Evolutionary conservation across 371 early-diverging fungal genomes (phyloP), one percentile per base, ranked within the genome.

Genomic region (Actinomucor elegans): DNA sequence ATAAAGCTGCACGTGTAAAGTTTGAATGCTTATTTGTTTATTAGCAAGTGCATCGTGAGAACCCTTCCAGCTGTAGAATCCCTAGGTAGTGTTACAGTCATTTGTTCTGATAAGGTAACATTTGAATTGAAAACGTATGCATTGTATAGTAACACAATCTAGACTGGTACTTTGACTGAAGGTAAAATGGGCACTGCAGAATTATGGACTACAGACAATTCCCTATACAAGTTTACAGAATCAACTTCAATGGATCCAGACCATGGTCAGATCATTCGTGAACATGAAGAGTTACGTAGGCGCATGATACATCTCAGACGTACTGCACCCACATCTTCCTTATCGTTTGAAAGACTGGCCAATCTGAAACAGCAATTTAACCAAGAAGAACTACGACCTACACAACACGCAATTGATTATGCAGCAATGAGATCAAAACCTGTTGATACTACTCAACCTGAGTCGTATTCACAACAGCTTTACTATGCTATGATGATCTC

Each of bases 121-220:
- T 8, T 44, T 14, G 46, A 52, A 35, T 14, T 9, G 27, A 33
- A 27, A 28, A 5, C 28, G 23, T 15, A 33, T 34, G 33, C 8
- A 52, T 32, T 1, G 26, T 14, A n/a, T 18, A 14, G 5, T 37
- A 20, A 41, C 20, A 10, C 9, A 61, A 82, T 17, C 77, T 80
- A 98, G 84, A 97, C 96, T 0, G 97, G 97, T 24, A 97, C 97
- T 0, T 69, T 98, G 41, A 96, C 97, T 3, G 91, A 94, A 73
- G 96, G 96, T 52, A 94, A 94, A 77, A 91, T 92, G 94, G 87
- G 85, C 12, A 79, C 86, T 8, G 53, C 81, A 37, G 82, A 86
- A 61, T 56, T 89, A 31, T 91, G 88, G 81, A 84, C 87, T n/a
- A 72, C 80, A 2, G 88, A 88, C 46, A 76, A 84, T 48, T 64